Evolutionary conservation across 108 stramenopile genomes (phyloP).

Genomic region (Fistulifera pelliculosa): DNA sequence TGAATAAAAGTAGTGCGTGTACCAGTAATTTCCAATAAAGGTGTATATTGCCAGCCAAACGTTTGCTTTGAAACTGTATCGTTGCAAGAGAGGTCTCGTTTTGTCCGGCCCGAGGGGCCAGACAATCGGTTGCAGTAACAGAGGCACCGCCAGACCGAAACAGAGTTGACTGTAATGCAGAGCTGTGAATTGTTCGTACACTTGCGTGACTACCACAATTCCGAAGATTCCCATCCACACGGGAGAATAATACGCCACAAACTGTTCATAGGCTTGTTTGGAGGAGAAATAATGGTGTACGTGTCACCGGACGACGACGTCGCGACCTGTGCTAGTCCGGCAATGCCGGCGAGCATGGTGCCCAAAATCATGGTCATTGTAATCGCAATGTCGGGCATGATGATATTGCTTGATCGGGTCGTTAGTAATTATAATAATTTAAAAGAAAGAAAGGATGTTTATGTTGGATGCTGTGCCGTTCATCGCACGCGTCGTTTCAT

Average conservation of each 20-base stretch:
- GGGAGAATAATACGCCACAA: conserved; percentile 58
- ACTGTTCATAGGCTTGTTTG: conserved; percentile 76
- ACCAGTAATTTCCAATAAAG: conserved; percentile 99
- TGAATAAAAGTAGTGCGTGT: conserved; percentile 92
- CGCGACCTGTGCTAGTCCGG: conserved; percentile 20
- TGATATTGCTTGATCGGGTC: background rate
- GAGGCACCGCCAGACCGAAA: conserved; percentile 67
- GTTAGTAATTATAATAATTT: no score
- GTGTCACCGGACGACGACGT: conserved; percentile 10
- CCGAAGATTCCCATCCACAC: conserved; percentile 80
- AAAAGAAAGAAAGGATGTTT: no score
- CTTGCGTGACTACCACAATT: conserved; percentile 63
- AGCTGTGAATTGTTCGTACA: conserved; percentile 77
- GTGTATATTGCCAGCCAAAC: conserved; percentile 86
- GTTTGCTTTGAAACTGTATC: conserved; percentile 88
- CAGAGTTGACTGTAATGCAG: conserved; percentile 66
- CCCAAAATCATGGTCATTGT: conserved; percentile 55
- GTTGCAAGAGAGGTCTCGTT: conserved; percentile 45
- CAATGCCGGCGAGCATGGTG: conserved; percentile 58
- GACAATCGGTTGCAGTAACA: conserved; percentile 76
- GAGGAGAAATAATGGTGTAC: conserved; percentile 44
- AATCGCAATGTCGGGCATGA: conserved; percentile 20
- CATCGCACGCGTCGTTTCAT: no score
- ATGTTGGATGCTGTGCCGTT: no score
- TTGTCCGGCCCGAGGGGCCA: conserved; percentile 68